These are phyloP conservation scores for Cardamine resedifolia DNA, from an alignment of 345 rosid genomes.

Conservation along the genomic window DNA sequence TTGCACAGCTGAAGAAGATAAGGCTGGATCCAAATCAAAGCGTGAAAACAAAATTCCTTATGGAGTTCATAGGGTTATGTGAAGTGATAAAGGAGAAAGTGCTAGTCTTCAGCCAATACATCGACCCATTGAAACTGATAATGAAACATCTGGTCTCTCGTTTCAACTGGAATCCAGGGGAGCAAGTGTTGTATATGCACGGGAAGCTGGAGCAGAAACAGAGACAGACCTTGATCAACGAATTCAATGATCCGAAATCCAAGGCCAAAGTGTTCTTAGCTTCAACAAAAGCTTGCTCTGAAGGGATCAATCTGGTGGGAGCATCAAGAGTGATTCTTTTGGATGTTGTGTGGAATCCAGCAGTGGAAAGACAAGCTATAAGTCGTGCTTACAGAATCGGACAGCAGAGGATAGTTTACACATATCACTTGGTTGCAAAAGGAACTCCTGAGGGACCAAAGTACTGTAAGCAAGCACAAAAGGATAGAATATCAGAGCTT, in stretches of 20 bases:
- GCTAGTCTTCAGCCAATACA: conserved; percentile 61
- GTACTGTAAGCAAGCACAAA: conserved; percentile 48
- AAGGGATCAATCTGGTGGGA: conserved; percentile 72
- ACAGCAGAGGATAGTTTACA: conserved; percentile 53
- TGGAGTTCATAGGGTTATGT: conserved; percentile 49
- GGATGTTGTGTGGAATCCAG: conserved; percentile 78
- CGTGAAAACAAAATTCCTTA: conserved; percentile 56
- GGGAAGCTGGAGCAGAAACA: conserved; percentile 43
- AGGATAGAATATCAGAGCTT: conserved; percentile 50
- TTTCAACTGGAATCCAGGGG: conserved; percentile 48
- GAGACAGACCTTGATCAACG: conserved; percentile 50
- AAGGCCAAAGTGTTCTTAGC: conserved; percentile 64
- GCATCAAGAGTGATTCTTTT: conserved; percentile 72
- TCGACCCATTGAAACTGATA: conserved; percentile 53
- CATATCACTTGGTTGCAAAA: conserved; percentile 57
- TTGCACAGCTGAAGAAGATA: conserved; percentile 34
- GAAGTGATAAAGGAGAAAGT: conserved; percentile 51
- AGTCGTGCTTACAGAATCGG: conserved; percentile 78
- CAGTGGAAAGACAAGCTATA: conserved; percentile 79
- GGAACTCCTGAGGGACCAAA: conserved; percentile 59
- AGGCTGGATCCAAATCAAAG: conserved; percentile 48
- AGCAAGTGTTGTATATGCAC: conserved; percentile 51
- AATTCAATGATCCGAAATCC: conserved; percentile 52
- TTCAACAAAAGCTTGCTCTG: conserved; percentile 67
- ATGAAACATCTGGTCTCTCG: conserved; percentile 39